Evolutionary conservation across 169 alveolate genomes (phyloP), one percentile per base, ranked within the genome.

Genomic region (Eimeria praecox): DNA sequence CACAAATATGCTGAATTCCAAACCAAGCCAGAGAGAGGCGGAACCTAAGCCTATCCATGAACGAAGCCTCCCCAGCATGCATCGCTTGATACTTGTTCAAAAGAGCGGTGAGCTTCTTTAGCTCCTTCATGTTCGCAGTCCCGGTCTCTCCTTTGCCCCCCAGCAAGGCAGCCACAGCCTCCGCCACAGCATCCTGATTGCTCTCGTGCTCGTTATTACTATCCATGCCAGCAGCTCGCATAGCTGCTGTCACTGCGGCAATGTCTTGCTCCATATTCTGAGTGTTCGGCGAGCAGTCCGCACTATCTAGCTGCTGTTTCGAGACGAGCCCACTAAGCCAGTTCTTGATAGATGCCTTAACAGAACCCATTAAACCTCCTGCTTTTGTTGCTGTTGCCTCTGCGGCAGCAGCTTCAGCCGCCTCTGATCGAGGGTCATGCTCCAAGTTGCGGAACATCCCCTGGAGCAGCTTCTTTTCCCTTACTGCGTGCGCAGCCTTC

Each of bases 381-480:
- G 6, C 22, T 20, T n/a, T 35, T 18, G 77, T 24, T 20, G 56
- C 44, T 24, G 22, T 82, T 3, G 66, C 66, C n/a, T 8, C 93
- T 22, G 86, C 80, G 54, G 73, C 82, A 40, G 89, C 30, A 20
- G 77, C 90, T n/a, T 3, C 90, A 22, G 78, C 33, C 22, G 89
- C 95, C 52, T 62, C 75, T 9, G 96, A 93, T 10, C 96, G 86
- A 40, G 93, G 94, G 75, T 93, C 93, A 33, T 88, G 93, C 3
- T 93, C 96, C 49, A 93, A 35, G 0, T 56, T 42, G 71, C 90
- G 89, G 38, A 93, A 80, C 88, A 93, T 93, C 64, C 88, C 75
- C 80, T 69, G 78, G 40, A 88, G 59, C 93, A 93, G 46, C 66
- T 93, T 49, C 64, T 80, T 80, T 66, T 93, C 96, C 78, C 52